Evolutionary conservation across 1,139 yeast genomes (phyloP), one percentile per base, ranked within the genome.

Genomic region (Geotrichum fermentans): DNA sequence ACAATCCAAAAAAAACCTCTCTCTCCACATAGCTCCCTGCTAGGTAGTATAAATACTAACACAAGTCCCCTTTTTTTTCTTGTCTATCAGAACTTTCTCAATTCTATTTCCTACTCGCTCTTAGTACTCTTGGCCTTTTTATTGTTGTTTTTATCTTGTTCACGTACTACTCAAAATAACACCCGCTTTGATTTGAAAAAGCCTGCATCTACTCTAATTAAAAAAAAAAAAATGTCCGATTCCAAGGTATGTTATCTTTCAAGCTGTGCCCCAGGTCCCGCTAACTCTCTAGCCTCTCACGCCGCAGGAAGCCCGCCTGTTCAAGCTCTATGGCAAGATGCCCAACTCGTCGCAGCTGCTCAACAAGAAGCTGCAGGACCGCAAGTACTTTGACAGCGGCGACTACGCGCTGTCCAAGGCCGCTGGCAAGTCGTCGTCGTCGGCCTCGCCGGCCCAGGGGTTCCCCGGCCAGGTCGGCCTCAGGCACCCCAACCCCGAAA

Each of bases 331-430:
- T 65, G 97, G 97, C 30, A 85, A 83, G 64, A 72, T 92, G 51
- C 98, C 98, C 40, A 79, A 92, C 34, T 82, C 84, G 50, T 85
- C 85, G 53, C 97, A 90, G 56, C 73, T 92, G 34, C 75, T 92
- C 53, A 77, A 86, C 51, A 80, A 84, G 57, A 88, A 87, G 66
- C 62, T 71, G 34, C 40, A 38, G 66, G 97, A 92, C 60, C 81
- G 96, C 61, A 89, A 89, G 69, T 92, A 85, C 69, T 94, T 92
- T 64, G 99, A 92, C 62, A 86, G 96, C 53, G 98, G 98, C 21
- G 99, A 92, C 68, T 92, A 94, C 65, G 97, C 97, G 24, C 78
- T 92, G 79, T 88, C 87, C 58, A 83, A 89, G 60, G 86, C 80
- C 8, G 79, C 17, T 18, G 28, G 28, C 24, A 13, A 40, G 13